Evolutionary conservation across 148 eudicot genomes (phyloP), one percentile per base, ranked within the genome.

Genomic region (Talinum fruticosum): DNA sequence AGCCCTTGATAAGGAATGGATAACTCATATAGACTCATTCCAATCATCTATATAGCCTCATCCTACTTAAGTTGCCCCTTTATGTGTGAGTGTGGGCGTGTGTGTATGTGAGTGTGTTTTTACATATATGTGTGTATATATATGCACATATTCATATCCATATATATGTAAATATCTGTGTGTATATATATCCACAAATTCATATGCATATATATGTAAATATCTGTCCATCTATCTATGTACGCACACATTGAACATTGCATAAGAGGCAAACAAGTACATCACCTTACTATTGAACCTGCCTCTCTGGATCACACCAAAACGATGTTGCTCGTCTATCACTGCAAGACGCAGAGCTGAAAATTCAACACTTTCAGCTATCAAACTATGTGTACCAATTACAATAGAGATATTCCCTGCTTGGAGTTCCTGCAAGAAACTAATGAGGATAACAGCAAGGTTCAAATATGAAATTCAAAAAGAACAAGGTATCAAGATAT

Each of bases 241-340:
- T 2, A 6, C 47, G 47, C 47, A 41, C 29, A 53, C 53, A 18
- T 49, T 16, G 45, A 24, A 49, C 12, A 15, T 59, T 38, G 33
- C 61, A 73, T 23, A 13, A 68, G 16, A 35, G 13, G 18, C 24
- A 44, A 75, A 53, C 23, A 82, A 35, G 45, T 19, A 1, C 13
- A 28, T 79, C 76, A 96, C 99, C 97, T 96, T 96, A 84, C 94
- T 91, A 83, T 96, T 93, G 70, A 96, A 93, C 47, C 81, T 85
- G 77, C 97, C 99, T 84, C 99, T 90, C 84, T 96, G 99, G 77
- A 96, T 90, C 81, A 96, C 99, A 80, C 99, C 99, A 83, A 96
- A 96, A 45, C 99, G 94, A 74, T 96, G 99, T 78, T 96, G 99
- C 73, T 96, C 99, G 69, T 96, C 99, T 71, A 93, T 88, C 66